These are phyloP conservation scores for Penicillium chermesinum DNA, from an alignment of 495 filamentous ascomycete genomes.

Conservation along the genomic window DNA sequence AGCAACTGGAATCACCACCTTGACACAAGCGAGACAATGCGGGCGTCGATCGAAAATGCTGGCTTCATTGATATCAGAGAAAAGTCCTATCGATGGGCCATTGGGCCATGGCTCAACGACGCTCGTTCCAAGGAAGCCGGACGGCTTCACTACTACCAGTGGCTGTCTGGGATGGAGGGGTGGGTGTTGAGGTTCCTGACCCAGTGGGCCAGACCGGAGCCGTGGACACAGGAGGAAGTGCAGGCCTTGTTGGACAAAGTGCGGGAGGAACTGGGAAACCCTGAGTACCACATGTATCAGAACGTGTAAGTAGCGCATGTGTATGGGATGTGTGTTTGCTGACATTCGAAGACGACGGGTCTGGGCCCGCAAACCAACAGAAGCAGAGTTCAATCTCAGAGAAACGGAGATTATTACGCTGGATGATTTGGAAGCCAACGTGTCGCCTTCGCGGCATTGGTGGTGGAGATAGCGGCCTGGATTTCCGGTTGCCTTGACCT, in stretches of 20 bases:
- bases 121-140: constrained; percentile 5
- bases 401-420: neutral
- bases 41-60: constrained; percentile 17
- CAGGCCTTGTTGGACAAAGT: constrained; percentile 7
- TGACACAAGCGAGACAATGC: constrained; percentile 5
- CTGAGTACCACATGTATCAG: constrained; percentile 8
- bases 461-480: no score
- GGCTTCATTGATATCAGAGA: constrained; percentile 23
- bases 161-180: constrained; percentile 13
- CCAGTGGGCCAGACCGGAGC: neutral
- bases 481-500: no score
- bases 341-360: neutral
- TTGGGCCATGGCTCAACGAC: constrained; percentile 11
- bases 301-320: neutral
- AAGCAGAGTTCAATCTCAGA: neutral
- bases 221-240: constrained; percentile 4
- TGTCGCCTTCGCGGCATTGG: neutral
- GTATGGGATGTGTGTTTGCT: neutral
- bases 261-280: constrained; percentile 4
- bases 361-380: constrained; percentile 3
- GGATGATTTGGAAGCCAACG: neutral
- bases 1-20: neutral
- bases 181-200: constrained; percentile 4
- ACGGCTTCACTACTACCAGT: constrained; percentile 8
- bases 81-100: constrained; percentile 3